Evolutionary conservation across 2,329 filamentous ascomycete species (phyloP).

Genomic region (Keithomyces neogunnii): DNA sequence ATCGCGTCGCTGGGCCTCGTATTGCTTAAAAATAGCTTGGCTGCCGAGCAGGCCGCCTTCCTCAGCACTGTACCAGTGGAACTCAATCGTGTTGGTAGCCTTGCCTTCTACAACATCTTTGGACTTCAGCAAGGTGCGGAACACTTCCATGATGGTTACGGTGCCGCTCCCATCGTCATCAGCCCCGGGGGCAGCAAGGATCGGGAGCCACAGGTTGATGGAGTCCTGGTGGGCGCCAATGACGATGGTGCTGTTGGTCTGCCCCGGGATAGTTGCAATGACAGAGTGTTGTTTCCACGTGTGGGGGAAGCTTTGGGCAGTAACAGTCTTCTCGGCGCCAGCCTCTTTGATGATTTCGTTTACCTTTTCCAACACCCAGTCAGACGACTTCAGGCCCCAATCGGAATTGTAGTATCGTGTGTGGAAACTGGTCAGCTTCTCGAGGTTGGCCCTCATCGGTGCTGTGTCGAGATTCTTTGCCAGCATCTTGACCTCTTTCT

Average conservation of each 20-base stretch:
- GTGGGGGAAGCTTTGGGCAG: slow-evolving; percentile 68
- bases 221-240: slow-evolving; percentile 92
- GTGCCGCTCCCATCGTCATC: slow-evolving; percentile 92
- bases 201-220: slow-evolving; percentile 83
- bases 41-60: slow-evolving; percentile 81
- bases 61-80: slow-evolving; percentile 93
- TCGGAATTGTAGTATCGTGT: slow-evolving; percentile 76
- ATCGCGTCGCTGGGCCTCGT: slow-evolving; percentile 63
- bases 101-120: slow-evolving; percentile 61
- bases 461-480: slow-evolving; percentile 62
- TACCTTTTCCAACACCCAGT: slow-evolving; percentile 76
- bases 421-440: slow-evolving; percentile 70
- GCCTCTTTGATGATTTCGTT: slow-evolving; percentile 61
- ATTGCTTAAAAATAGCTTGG: slow-evolving; percentile 79
- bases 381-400: slow-evolving; percentile 73
- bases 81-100: slow-evolving; percentile 81
- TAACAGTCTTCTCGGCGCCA: slow-evolving; percentile 60
- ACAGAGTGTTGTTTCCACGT: slow-evolving; percentile 85
- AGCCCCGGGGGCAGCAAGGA: slow-evolving; percentile 82
- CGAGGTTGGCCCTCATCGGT: slow-evolving; percentile 69
- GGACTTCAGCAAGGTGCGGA: slow-evolving; percentile 72
- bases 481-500: slow-evolving; percentile 59
- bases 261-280: slow-evolving; percentile 83
- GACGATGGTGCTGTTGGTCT: slow-evolving; percentile 75
- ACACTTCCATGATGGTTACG: slow-evolving; percentile 87